Conservation (phyloP, 2,329 filamentous ascomycete genomes). For the Calonectria pseudoreteaudii region DNA sequence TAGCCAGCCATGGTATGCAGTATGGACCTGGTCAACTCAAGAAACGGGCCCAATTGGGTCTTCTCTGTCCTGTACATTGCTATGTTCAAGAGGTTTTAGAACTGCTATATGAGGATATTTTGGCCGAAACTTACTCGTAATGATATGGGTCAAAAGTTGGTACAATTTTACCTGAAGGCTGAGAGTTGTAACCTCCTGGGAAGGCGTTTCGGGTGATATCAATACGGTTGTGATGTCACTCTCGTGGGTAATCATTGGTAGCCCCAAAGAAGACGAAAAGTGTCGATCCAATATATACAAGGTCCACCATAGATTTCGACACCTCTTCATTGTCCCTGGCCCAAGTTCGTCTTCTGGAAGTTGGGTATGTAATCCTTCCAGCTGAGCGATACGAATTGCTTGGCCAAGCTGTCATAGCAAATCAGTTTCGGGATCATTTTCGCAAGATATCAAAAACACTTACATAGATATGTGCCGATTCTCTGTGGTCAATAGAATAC, state of each 20-base stretch:
- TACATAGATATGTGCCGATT: slow-evolving; percentile 47
- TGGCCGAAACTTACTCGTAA: slow-evolving; percentile 44
- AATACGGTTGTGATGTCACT: slow-evolving; percentile 52
- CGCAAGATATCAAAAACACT: neutral
- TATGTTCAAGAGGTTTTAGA: slow-evolving; percentile 24
- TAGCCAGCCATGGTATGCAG: slow-evolving; percentile 51
- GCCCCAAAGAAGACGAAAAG: slow-evolving; percentile 52
- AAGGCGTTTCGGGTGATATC: slow-evolving; percentile 40
- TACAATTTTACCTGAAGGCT: slow-evolving; percentile 52
- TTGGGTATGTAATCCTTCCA: slow-evolving; percentile 55
- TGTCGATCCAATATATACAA: slow-evolving; percentile 55
- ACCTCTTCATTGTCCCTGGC: slow-evolving; percentile 44
- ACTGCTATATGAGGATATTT: accelerated
- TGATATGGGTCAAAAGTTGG: slow-evolving; percentile 49
- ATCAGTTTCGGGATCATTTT: accelerated
- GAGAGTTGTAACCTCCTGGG: slow-evolving; percentile 45
- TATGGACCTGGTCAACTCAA: slow-evolving; percentile 51
- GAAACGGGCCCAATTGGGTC: slow-evolving; percentile 48
- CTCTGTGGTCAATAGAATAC: slow-evolving; percentile 52
- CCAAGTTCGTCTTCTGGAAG: slow-evolving; percentile 52
- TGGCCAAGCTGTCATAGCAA: slow-evolving; percentile 48
- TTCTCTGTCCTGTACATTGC: slow-evolving; percentile 51
- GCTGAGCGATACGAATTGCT: slow-evolving; percentile 54
- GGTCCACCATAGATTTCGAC: slow-evolving; percentile 55
- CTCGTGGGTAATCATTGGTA: slow-evolving; percentile 53